Evolutionary conservation across 2,329 filamentous ascomycete genomes (phyloP), one percentile per base, ranked within the genome.

Genomic region (Aspergillus vadensis): DNA sequence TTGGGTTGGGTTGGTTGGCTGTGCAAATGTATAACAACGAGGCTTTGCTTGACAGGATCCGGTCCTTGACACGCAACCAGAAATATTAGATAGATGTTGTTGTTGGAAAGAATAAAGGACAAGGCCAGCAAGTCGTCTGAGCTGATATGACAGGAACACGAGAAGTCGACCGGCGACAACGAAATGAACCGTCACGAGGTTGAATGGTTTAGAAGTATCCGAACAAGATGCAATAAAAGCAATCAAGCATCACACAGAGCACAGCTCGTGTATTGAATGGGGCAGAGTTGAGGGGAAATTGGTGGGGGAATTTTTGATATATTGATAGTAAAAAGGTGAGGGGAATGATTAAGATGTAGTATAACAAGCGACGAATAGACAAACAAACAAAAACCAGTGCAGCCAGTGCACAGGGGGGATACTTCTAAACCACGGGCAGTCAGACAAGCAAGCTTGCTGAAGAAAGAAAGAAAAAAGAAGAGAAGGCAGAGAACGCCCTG

Each of bases 381-480:
- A 74, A 77, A 81, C 83, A 85, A 81, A 70, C 47, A 55, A 55
- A 55, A 55, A 69, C 65, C 67, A 66, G 69, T 72, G 70, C 75
- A 77, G 69, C 75, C 74, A 77, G 74, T 77, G 74, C 74, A 73
- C 69, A 70, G 73, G 41, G 41, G 41, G 41, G 70, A 69, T 74
- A 70, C 65, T 64, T 71, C 67, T 67, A 78, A 82, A 80, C 81
- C 82, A 73, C 71, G 68, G 72, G 72, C 76, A 78, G 74, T 76
- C 74, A 64, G 69, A 74, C 65, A 70, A 70, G 71, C 70, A 70
- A 70, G 66, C 87, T 90, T 90, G 88, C 87, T 88, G 82, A 82
- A 82, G 86, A 86, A 80, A 80, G 74, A 72, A 72, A 69, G 71
- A 63, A 57, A 63, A 65, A 58, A 58, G 51, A 54, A 63, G 65